Conservation (phyloP, 2,329 filamentous ascomycete genomes). For the Trichoderma polysporum region DNA sequence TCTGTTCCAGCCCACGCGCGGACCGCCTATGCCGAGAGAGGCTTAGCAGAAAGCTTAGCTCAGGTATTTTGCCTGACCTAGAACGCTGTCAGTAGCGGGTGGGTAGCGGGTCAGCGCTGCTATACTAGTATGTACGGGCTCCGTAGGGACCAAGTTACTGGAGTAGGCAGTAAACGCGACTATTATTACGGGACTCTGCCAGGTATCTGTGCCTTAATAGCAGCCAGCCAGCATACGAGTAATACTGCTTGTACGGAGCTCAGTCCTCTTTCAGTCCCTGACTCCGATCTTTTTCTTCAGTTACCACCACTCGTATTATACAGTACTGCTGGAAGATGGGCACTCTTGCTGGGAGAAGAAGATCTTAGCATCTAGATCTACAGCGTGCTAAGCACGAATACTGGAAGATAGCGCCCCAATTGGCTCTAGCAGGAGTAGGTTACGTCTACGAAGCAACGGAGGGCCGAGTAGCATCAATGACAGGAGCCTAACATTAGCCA, state of each 20-base stretch:
- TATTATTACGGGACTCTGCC: not conserved
- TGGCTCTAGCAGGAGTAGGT: not conserved
- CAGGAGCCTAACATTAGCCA: not conserved
- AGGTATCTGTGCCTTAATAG: not conserved
- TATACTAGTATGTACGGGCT: not conserved
- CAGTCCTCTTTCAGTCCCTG: not conserved
- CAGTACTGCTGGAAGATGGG: not conserved
- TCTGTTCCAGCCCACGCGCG: not conserved
- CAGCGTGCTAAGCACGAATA: not conserved
- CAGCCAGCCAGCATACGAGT: not conserved
- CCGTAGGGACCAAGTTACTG: not conserved
- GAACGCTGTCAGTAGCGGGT: not conserved
- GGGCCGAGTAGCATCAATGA: not conserved
- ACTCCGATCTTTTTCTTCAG: not conserved
- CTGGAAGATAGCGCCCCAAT: not conserved
- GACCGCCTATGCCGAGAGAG: not conserved
- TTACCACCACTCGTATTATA: no score
- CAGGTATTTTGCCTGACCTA: not conserved
- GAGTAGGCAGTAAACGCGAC: not conserved
- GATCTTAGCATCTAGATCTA: not conserved
- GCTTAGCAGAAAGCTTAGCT: slow-evolving; percentile 16
- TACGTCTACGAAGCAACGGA: not conserved
- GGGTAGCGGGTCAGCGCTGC: not conserved
- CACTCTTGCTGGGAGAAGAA: not conserved
- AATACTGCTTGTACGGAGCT: not conserved